A percentile compares a stretch with the other conserved stretches of the same genome.
Conservation (phyloP, 176 grass and related monocot genomes). For the Eleusine indica region DNA sequence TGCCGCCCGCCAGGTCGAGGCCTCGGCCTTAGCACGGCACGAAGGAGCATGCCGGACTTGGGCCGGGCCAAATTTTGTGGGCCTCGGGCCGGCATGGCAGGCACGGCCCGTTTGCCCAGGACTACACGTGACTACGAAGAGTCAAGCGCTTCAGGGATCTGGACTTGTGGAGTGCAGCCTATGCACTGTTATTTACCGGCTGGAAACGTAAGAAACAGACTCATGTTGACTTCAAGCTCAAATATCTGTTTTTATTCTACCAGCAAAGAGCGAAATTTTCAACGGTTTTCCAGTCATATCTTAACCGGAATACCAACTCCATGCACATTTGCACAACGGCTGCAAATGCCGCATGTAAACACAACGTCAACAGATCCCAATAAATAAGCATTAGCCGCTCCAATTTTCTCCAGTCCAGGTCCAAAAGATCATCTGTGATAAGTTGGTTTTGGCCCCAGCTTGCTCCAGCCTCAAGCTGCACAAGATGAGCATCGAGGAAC, state of each 20-base stretch:
- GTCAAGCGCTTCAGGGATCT: neutral
- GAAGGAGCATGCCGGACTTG: too few relatives aligned
- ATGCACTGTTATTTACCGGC: neutral
- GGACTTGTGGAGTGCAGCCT: neutral
- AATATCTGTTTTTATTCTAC: conserved; percentile 8
- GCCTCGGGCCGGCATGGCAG: too few relatives aligned
- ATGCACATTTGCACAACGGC: conserved; percentile 10
- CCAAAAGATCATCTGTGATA: conserved; percentile 17
- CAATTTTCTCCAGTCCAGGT: conserved; percentile 37
- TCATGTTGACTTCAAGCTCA: neutral
- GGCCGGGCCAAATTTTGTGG: too few relatives aligned
- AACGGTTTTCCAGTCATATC: neutral
- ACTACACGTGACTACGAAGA: conserved; percentile 23
- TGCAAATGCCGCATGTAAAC: conserved; percentile 5
- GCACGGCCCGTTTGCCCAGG: too few relatives aligned
- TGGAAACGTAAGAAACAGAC: neutral
- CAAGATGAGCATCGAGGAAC: conserved; percentile 26
- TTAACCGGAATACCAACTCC: neutral
- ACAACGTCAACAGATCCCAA: neutral
- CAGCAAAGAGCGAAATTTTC: neutral
- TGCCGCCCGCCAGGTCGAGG: too few relatives aligned
- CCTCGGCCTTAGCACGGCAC: too few relatives aligned
- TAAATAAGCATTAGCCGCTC: neutral
- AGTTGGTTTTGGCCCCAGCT: conserved; percentile 4
- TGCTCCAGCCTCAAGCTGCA: conserved; percentile 18